Evolutionary conservation across 2,329 filamentous ascomycete species (phyloP), one percentile per base, ranked within the genome.

Genomic region (Penicillium brevicompactum): DNA sequence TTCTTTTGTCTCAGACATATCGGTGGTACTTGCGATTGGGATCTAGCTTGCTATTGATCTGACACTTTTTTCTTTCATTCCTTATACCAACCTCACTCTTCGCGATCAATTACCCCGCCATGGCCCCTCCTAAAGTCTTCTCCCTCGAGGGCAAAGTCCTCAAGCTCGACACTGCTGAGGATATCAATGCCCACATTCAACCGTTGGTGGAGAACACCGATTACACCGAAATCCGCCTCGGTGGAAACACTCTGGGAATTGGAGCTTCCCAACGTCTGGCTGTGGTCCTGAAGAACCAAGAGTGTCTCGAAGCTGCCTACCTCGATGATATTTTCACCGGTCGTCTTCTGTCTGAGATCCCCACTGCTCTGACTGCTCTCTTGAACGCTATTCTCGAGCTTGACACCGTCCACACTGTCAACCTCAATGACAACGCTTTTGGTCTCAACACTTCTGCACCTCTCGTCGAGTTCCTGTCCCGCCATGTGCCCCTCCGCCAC

Each of bases 241-340:
- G 91, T 53, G 94, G 93, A 59, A 99, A 99, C 80, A 97, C 94
- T 1, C 81, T 97, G 49, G 94, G 94, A 50, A 87, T 97, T 51
- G 90, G 87, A 46, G 94, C 94, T 46, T 95, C 89, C 72, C 87
- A 92, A 75, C 87, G 87, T 31, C 85, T 99, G 43, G 92, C 91
- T 43, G 86, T 91, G 65, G 87, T 95, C 49, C 81, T 99, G 53
- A 84, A 87, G 59, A 90, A 89, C 53, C 96, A 97, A 79, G 91
- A 91, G 78, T 88, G 82, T 60, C 82, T 97, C 41, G 84, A 89
- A 61, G 80, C 87, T 69, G 92, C 90, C 70, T 96, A 97, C 78
- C 82, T 99, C 54, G 92, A 92, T 74, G 94, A 99, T 75, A 96
- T 99, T 80, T 99, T 97, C 80, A 99, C 94, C 56, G 91, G 90